These are phyloP conservation scores for Penicilliopsis zonata DNA, from an alignment of 495 filamentous ascomycete genomes.

Conservation along the genomic window DNA sequence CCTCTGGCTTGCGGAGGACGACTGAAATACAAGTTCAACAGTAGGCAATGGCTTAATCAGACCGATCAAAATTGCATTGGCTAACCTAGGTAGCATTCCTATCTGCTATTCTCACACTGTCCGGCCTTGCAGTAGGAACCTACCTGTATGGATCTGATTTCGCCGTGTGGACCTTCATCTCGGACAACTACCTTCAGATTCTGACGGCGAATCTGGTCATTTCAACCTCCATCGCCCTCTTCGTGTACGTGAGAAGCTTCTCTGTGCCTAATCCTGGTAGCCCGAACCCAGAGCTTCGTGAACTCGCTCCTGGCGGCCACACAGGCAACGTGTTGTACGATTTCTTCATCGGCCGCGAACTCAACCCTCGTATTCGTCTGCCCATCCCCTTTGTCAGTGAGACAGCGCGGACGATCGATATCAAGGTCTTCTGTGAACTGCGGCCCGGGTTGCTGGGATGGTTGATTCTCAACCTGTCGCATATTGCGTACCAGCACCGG, in stretches of 20 bases:
- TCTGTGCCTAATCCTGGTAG: slow-evolving; percentile 55
- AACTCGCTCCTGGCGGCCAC: slow-evolving; percentile 70
- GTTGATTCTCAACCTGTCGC: slow-evolving; percentile 77
- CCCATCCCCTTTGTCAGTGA: slow-evolving; percentile 55
- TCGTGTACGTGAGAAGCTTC: slow-evolving; percentile 73
- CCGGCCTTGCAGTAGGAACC: slow-evolving; percentile 59
- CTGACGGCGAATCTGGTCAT: slow-evolving; percentile 75
- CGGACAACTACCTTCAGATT: slow-evolving; percentile 79
- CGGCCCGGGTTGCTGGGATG: slow-evolving; percentile 85
- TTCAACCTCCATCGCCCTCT: slow-evolving; percentile 52
- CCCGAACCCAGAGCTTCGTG: slow-evolving; percentile 46
- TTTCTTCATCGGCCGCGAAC: slow-evolving; percentile 93
- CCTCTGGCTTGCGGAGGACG: slow-evolving; percentile 57
- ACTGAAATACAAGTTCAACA: slow-evolving; percentile 83
- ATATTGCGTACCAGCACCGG: slow-evolving; percentile 78
- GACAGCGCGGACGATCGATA: slow-evolving; percentile 54
- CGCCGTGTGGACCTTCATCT: slow-evolving; percentile 81
- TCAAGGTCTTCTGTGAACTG: slow-evolving; percentile 85
- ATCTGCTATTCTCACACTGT: slow-evolving; percentile 59
- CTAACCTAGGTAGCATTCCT: slow-evolving; percentile 53
- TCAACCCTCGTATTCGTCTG: slow-evolving; percentile 78
- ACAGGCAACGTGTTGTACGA: slow-evolving; percentile 86
- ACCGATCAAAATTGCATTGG: slow-evolving; percentile 1
- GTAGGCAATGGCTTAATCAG: slow-evolving; percentile 28
- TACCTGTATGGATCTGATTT: slow-evolving; percentile 68